Conservation (phyloP, 1,284 basidiomycete species). For the Xanthoconium separans region DNA sequence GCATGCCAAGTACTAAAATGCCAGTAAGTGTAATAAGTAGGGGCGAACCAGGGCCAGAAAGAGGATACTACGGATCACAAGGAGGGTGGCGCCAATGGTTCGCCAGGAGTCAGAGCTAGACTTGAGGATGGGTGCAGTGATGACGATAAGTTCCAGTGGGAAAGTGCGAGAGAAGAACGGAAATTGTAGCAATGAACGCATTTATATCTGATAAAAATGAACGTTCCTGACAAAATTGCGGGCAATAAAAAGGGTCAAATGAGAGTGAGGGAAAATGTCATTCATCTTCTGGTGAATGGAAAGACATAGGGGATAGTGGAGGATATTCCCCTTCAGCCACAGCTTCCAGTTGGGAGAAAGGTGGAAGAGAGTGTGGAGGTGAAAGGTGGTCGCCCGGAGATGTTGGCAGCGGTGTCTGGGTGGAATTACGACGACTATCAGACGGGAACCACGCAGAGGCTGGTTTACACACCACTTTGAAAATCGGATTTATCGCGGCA, state of each 20-base stretch:
- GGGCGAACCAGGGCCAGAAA: slow-evolving; percentile 18
- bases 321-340: slow-evolving; percentile 73
- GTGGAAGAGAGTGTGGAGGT: slow-evolving; percentile 58
- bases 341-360: slow-evolving; percentile 76
- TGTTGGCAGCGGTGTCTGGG: slow-evolving; percentile 54
- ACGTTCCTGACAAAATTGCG: slow-evolving; percentile 19
- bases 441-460: slow-evolving; percentile 28
- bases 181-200: slow-evolving; percentile 32
- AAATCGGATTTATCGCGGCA: slow-evolving; percentile 83
- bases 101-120: slow-evolving; percentile 14
- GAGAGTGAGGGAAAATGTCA: slow-evolving; percentile 27
- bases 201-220: slow-evolving; percentile 30
- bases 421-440: slow-evolving; percentile 19
- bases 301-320: slow-evolving; percentile 70
- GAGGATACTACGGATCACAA: slow-evolving; percentile 16
- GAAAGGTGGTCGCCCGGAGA: slow-evolving; percentile 41
- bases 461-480: slow-evolving; percentile 77
- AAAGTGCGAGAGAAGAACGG: slow-evolving; percentile 12
- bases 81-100: slow-evolving; percentile 13
- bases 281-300: slow-evolving; percentile 53
- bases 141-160: slow-evolving; percentile 18
- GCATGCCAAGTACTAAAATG: slow-evolving; percentile 34
- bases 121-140: slow-evolving; percentile 1
- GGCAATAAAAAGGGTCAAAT: slow-evolving; percentile 27
- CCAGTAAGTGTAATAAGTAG: slow-evolving; percentile 32